Base-by-base conservation (phyloP, 495 filamentous ascomycete genomes). In the Letharia lupina region DNA sequence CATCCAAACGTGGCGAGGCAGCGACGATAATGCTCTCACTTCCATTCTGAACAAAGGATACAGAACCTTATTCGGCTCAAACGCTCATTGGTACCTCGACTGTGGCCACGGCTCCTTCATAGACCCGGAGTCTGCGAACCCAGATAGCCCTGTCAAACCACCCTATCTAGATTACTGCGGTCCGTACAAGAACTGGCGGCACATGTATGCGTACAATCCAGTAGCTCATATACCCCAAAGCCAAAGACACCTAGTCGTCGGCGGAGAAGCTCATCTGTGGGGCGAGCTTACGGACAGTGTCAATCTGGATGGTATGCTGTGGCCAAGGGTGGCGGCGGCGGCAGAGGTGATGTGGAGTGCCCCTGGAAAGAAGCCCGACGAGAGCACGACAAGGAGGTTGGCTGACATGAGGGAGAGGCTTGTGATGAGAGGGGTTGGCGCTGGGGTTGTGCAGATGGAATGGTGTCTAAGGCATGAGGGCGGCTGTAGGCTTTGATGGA, bases 291-390 rank as follows among this genome's bases (percentile, higher is more conserved):
- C 88, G 39, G 89, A 93, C 71, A 73, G 83, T 1, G 75, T 82
- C 39, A 89, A 82, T 70, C 68, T 91, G 5, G 88, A 93, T 74
- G 40, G 39, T 20, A 63, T 67, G 65, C 40, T 71, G 7, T 73
- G 71, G 71, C 35, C 71, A 16, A 79, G 90, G 13, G 81, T 82
- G 2, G 80, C 70, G 35, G 90, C 87, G 11, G 89, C 86, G 0
- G 89, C 79, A 48, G 90, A 93, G 75, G 86, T 91, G 15, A 78
- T 92, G 42, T 93, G 90, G 90, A 86, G 82, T 44, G 89, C 89
- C 15, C 88, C 87, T 72, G 78, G 89, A 62, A 86, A 89, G 75
- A 68, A 87, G 18, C 44, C 44, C 15, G 81, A 84, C 62, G 88
- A 86, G 9, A 79, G 77, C 63, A 87, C 84, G 45, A 77, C 70